Conservation (phyloP, 176 grass and related monocot species). For the Hyparrhenia diplandra region DNA sequence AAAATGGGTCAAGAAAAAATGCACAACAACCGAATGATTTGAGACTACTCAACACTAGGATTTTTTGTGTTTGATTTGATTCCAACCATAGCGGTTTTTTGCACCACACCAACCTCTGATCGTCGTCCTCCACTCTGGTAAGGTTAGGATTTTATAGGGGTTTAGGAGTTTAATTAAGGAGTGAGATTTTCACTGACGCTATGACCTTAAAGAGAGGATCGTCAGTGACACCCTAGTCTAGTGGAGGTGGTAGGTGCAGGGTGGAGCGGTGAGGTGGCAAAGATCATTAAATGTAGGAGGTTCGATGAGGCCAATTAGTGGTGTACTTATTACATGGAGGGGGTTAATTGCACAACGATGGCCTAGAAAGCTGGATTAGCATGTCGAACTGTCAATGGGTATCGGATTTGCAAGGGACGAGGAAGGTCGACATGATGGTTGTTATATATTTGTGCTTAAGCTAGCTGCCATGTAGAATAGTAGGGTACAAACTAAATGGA, state of each 20-base stretch:
- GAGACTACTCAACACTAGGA: neutral
- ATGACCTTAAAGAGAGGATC: neutral
- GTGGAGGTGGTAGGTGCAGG: neutral
- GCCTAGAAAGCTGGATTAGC: neutral
- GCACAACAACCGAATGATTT: neutral
- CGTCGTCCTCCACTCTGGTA: neutral
- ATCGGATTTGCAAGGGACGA: neutral
- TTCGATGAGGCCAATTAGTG: neutral
- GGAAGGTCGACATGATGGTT: neutral
- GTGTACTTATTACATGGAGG: too few relatives aligned
- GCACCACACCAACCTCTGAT: neutral
- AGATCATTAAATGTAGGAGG: too few relatives aligned
- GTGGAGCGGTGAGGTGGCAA: too few relatives aligned
- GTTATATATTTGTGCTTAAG: neutral
- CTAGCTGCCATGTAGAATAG: neutral
- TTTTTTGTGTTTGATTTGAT: neutral
- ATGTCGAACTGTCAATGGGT: neutral
- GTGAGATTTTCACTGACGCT: neutral
- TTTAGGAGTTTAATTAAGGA: neutral
- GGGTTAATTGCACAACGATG: neutral
- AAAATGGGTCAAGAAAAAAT: neutral
- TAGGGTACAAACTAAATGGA: neutral
- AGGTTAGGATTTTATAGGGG: neutral
- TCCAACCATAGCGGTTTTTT: neutral
- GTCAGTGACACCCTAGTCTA: accelerated